Base-by-base conservation (phyloP, 495 filamentous ascomycete species). In the Aspergillus baeticus region DNA sequence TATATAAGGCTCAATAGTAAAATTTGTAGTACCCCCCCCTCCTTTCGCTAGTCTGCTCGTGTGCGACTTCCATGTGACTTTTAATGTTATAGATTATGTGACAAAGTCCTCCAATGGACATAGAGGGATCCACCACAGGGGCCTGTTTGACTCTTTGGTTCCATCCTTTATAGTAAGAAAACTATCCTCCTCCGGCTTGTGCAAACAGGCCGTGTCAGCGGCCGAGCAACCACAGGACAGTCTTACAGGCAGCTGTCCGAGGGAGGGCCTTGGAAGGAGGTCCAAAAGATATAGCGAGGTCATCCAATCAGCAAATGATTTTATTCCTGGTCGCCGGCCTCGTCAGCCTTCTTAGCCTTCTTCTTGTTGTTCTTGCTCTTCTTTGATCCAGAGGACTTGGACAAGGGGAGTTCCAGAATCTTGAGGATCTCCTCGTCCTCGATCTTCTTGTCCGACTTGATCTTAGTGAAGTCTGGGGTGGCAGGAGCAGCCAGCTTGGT, bases 401-500 rank as follows among this genome's bases (percentile, higher is more conserved):
- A 80, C 51, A 96, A 71, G 13, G 94, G 92, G 69, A 87, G 87
- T 73, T 91, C 90, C 44, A 98, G 80, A 58, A 98, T 93, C 79
- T 91, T 88, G 51, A 96, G 86, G 59, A 98, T 82, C 74, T 96
- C 92, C 72, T 94, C 90, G 64, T 98, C 92, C 54, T 86, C 88
- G 68, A 98, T 94, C 84, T 96, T 96, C 83, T 98, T 97, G 71
- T 98, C 91, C 3, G 88, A 86, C 81, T 93, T 91, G 81, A 85
- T 81, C 74, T 91, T 89, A 64, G 78, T 78, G 42, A 94, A 66
- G 63, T 97, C 89, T 17, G 82, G 75, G 8, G 84, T 70, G 53
- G 88, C 83, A 20, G 94, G 88, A 6, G 83, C 85, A 37, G 89
- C 85, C 22, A 98, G 75, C 71, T 89, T 90, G 63, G 86, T 88